Base-by-base conservation (phyloP, 2,329 filamentous ascomycete genomes). In the Xylaria sp. region DNA sequence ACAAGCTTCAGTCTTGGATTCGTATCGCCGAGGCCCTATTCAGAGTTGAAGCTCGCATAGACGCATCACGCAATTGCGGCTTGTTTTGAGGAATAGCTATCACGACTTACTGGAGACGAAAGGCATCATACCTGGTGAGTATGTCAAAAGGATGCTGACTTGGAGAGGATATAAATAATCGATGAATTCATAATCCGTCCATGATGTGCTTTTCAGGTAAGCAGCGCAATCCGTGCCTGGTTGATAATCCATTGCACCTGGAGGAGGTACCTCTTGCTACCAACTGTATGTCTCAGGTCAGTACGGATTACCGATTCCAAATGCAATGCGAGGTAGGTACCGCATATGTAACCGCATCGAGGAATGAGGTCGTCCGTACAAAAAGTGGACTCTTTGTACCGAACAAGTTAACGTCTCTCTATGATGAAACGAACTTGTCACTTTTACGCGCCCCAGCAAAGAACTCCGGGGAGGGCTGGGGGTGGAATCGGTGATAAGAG, bases 361-460 rank as follows among this genome's bases (percentile, higher is more conserved):
- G 35, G 47, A 37, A 19, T n/a, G 54, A 56, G 30, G 39, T 37
- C 39, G 35, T 47, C 48, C 4, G 5, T 9, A 42, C 23, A 30
- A 60, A 63, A 63, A 60, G 61, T 63, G 58, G 61, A 57, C 30
- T 60, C 9, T 3, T 13, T 42, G 37, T 23, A 53, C 39, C 11
- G 46, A 35, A 48, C 34, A 44, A 13, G 42, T 46, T 46, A 46
- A 46, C 42, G 11, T 10, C 37, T 42, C 30, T 53, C n/a, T 13
- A 59, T 59, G 59, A 59, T 48, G 59, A 51, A 55, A 55, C 23
- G 37, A 42, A 49, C 35, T 30, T 55, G 52, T 56, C 53, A 58
- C n/a, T 34, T 56, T 37, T 30, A 30, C 23, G 23, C 3, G 23
- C 23, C 23, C 23, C 23, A 30, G 23, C 23, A 30, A 30, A 30